Conservation (phyloP, 805 yeast genomes). For the Ogataea siamensis region DNA sequence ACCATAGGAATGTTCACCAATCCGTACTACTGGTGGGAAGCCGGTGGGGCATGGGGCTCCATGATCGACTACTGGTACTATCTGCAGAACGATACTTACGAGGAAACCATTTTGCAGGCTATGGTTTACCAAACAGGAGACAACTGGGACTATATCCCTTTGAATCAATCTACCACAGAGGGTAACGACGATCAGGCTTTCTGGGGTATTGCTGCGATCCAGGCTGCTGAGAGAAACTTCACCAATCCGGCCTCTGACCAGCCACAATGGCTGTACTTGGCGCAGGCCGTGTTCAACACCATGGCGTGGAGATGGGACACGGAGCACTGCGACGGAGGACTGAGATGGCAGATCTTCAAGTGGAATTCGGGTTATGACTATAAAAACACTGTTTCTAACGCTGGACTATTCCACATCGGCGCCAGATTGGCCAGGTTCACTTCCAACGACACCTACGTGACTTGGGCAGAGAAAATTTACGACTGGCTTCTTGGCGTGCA, state of each 20-base stretch:
- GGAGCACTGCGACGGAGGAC: slow-evolving; percentile 75
- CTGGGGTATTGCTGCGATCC: slow-evolving; percentile 93
- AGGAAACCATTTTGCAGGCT: slow-evolving; percentile 55
- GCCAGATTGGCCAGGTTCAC: slow-evolving; percentile 86
- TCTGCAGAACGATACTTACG: slow-evolving; percentile 69
- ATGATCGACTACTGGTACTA: slow-evolving; percentile 75
- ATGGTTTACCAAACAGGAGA: slow-evolving; percentile 72
- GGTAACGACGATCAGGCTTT: slow-evolving; percentile 98
- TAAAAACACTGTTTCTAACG: slow-evolving; percentile 89
- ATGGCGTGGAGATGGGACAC: slow-evolving; percentile 90
- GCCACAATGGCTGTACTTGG: slow-evolving; percentile 78
- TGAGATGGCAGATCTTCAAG: slow-evolving; percentile 93
- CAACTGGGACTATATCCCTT: slow-evolving; percentile 76
- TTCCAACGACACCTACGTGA: slow-evolving; percentile 66
- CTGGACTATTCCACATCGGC: slow-evolving; percentile 81
- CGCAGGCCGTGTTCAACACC: slow-evolving; percentile 88
- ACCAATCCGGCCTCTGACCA: slow-evolving; percentile 58
- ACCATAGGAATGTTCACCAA: slow-evolving; percentile 80
- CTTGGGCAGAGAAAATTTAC: slow-evolving; percentile 73
- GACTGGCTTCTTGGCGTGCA: slow-evolving; percentile 68
- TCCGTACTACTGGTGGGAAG: slow-evolving; percentile 99
- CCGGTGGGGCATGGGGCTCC: slow-evolving; percentile 93
- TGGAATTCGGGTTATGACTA: slow-evolving; percentile 95
- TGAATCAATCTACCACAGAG: slow-evolving; percentile 85
- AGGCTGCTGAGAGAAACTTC: slow-evolving; percentile 88